Evolutionary conservation across 2,329 filamentous ascomycete species (phyloP).

Genomic region (Botrytis aclada): DNA sequence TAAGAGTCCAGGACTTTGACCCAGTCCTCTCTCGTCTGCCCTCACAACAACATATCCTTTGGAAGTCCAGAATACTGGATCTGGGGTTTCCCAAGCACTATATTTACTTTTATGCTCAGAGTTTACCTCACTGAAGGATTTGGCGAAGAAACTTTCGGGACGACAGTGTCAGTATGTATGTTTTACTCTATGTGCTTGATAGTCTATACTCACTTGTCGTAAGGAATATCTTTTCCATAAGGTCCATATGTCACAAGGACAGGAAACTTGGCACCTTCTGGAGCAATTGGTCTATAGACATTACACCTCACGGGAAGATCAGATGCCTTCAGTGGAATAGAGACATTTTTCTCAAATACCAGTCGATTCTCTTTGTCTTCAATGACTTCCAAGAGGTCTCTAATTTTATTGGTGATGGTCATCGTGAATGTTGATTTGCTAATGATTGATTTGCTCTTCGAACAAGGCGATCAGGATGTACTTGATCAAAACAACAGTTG

Average conservation of each 20-base stretch:
- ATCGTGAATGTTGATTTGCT: neutral
- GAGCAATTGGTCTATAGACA: constrained; percentile 47
- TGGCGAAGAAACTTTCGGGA: constrained; percentile 41
- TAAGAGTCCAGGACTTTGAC: constrained; percentile 50
- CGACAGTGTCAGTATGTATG: neutral
- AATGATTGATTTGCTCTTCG: neutral
- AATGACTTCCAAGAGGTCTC: constrained; percentile 23
- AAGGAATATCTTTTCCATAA: constrained; percentile 70
- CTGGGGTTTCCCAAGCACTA: constrained; percentile 45
- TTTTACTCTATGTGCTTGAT: neutral
- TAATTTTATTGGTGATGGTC: constrained; percentile 18
- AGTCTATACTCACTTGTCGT: constrained; percentile 46
- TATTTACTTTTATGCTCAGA: constrained; percentile 43
- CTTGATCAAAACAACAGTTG: neutral
- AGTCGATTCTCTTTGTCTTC: constrained; percentile 26
- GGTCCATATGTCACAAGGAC: constrained; percentile 70
- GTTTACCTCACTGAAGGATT: constrained; percentile 47
- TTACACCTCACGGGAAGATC: constrained; percentile 48
- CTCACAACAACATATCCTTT: constrained; percentile 44
- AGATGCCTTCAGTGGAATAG: constrained; percentile 43
- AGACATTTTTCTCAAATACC: constrained; percentile 34
- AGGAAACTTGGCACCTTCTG: constrained; percentile 44
- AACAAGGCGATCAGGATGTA: neutral
- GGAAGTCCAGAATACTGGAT: constrained; percentile 44
- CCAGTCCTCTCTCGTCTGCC: constrained; percentile 50